Evolutionary conservation across 2,329 filamentous ascomycete genomes (phyloP), one percentile per base, ranked within the genome.

Genomic region (Massarina eburnea): DNA sequence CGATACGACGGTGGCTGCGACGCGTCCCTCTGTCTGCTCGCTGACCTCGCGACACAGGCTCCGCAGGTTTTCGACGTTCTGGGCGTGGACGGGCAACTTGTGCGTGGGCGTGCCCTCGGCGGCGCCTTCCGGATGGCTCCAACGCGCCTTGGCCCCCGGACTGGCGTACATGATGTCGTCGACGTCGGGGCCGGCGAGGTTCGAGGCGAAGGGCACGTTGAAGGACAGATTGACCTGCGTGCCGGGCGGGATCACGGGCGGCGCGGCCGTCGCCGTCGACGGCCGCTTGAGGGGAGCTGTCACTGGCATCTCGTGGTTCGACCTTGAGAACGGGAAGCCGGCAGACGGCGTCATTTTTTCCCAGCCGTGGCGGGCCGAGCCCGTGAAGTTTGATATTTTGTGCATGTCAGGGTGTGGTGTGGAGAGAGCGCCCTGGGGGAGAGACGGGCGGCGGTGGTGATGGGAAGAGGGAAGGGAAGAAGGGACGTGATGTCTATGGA

Each of bases 161-260:
- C 89, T 96, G 54, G 92, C 91, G 74, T 96, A 92, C 50, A 97
- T 82, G 62, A 99, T 89, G 72, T 97, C 91, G 71, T 96, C 91
- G 58, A 88, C 88, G 64, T 97, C 91, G 54, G 94, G 94, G 26
- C 94, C 94, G 52, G 89, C 83, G 51, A 99, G 84, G 63, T 92
- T 92, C 54, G 89, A 95, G 59, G 91, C 86, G 74, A 97, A 96
- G 50, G 94, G 94, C 39, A 99, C 88, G 69, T 96, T 97, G 84
- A 99, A 97, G 55, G 90, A 92, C 70, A 96, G 86, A 72, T 95
- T 90, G 72, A 97, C 89, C 56, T 84, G 84, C 41, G 85, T 79
- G 68, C 92, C 88, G 66, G 86, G 80, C 52, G 85, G 78, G 55
- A 86, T 84, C 47, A 86, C 83, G 56, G 87, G 84, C 61, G 84